Evolutionary conservation across 768 basidiomycete genomes (phyloP), one percentile per base, ranked within the genome.

Genomic region (Boletus speciosus): DNA sequence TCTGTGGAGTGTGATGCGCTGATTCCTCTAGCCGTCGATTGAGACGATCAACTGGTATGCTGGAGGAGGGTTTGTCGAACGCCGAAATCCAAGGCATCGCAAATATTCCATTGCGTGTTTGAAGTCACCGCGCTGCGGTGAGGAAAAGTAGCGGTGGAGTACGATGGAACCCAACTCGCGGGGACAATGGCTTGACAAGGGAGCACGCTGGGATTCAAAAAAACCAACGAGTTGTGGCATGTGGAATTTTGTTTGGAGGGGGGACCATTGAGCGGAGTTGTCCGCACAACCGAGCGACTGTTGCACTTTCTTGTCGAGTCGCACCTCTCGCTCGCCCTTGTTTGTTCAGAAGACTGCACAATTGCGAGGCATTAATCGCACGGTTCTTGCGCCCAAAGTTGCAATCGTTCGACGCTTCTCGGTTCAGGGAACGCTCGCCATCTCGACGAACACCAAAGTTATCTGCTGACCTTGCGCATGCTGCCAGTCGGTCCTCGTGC

Each of bases 261-360:
- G 49, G 31, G 38, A 35, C 15, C 54, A 15, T 31, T 37, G 50
- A 62, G 61, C 62, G 58, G 61, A 63, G 61, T 63, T 62, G 62
- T 37, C 34, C 40, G 38, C n/a, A 53, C 19, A 25, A 54, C 49
- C 61, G 35, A 52, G 29, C 48, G 9, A 15, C 8, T 15, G 36
- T 36, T 38, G 12, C 27, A 34, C 32, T 6, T 19, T 50, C 35
- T 1, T 9, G 29, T 36, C 34, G 8, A 0, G 25, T 35, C 19
- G 32, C 45, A 15, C 16, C 9, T 41, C 34, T 55, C 10, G 7
- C 27, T 39, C 25, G 23, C 37, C 15, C 43, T 27, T 25, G 27
- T 2, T 29, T 7, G 47, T 40, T 47, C 44, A 37, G 35, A 27
- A 35, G 47, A n/a, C 41, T 34, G 21, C 32, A 46, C 41, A 29